These are phyloP conservation scores for Boletus tomentosulus DNA, from an alignment of 768 basidiomycete genomes.

Conservation along the genomic window DNA sequence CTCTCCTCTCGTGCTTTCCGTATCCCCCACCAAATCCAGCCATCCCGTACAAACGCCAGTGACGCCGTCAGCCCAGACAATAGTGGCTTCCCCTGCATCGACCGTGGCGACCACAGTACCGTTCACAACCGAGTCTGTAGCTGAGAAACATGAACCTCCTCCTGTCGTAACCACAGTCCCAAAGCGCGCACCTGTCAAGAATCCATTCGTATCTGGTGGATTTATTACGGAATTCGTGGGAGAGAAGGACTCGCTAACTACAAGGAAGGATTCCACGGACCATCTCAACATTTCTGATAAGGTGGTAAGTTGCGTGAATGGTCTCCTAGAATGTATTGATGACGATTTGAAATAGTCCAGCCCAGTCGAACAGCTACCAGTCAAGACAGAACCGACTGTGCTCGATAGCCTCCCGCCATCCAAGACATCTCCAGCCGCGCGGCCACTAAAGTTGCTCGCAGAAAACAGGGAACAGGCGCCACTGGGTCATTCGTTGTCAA, in stretches of 20 bases:
- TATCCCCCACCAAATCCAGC: slow-evolving; percentile 7
- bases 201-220: slow-evolving; percentile 51
- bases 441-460: slow-evolving; percentile 5
- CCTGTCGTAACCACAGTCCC: slow-evolving; percentile 1
- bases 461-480: slow-evolving; percentile 10
- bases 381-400: slow-evolving; percentile 21
- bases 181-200: slow-evolving; percentile 26
- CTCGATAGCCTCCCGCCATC: slow-evolving; percentile 11
- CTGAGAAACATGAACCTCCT: slow-evolving; percentile 11
- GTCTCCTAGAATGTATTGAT: neutral
- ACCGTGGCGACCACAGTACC: slow-evolving; percentile 12
- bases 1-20: slow-evolving; percentile 23
- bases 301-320: slow-evolving; percentile 9
- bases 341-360: slow-evolving; percentile 11
- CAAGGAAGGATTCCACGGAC: slow-evolving; percentile 21
- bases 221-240: slow-evolving; percentile 44
- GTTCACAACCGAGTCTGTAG: slow-evolving; percentile 1
- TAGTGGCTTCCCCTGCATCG: slow-evolving; percentile 17
- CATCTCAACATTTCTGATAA: slow-evolving; percentile 8
- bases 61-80: slow-evolving; percentile 12
- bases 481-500: slow-evolving; percentile 8
- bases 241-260: slow-evolving; percentile 19
- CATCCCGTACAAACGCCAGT: slow-evolving; percentile 13
- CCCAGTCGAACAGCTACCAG: slow-evolving; percentile 8
- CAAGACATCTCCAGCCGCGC: slow-evolving; percentile 10